phyloP scores from a whole-genome alignment of 106 monocot species.

The Chionographis japonica region DNA sequence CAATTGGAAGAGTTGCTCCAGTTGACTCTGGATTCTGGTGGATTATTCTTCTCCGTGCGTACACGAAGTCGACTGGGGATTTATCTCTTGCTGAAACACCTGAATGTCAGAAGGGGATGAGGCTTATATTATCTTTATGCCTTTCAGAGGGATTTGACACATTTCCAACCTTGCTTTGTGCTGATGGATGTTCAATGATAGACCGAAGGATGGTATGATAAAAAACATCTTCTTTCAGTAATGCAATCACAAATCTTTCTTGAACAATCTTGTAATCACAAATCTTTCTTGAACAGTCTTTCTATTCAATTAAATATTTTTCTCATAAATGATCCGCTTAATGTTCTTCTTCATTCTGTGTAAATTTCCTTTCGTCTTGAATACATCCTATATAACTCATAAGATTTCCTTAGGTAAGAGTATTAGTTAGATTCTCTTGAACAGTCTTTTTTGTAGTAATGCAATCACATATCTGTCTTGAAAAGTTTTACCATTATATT shows the following conservation, averaged over 20 bases:
- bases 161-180: conserved; percentile 37
- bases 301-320: neutral
- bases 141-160: conserved; percentile 37
- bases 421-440: too few relatives aligned
- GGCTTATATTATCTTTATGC: conserved; percentile 26
- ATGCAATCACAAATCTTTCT: neutral
- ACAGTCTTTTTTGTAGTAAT: too few relatives aligned
- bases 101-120: conserved; percentile 34
- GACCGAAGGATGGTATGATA: conserved; percentile 34
- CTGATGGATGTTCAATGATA: conserved; percentile 40
- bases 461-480: too few relatives aligned
- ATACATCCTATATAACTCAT: too few relatives aligned
- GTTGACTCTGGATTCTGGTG: conserved; percentile 47
- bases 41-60: conserved; percentile 35
- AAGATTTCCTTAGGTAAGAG: too few relatives aligned
- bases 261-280: neutral
- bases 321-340: neutral
- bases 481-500: too few relatives aligned
- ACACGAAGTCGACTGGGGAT: conserved; percentile 36
- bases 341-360: too few relatives aligned
- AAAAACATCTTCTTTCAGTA: neutral
- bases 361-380: too few relatives aligned
- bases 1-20: conserved; percentile 34
- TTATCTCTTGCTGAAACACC: conserved; percentile 15
- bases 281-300: neutral